Percentiles rank a stretch among this genome's conserved stretches.
These are phyloP conservation scores for Phlebiopsis flavidoalba DNA, from an alignment of 768 basidiomycete species.

Conservation along the genomic window DNA sequence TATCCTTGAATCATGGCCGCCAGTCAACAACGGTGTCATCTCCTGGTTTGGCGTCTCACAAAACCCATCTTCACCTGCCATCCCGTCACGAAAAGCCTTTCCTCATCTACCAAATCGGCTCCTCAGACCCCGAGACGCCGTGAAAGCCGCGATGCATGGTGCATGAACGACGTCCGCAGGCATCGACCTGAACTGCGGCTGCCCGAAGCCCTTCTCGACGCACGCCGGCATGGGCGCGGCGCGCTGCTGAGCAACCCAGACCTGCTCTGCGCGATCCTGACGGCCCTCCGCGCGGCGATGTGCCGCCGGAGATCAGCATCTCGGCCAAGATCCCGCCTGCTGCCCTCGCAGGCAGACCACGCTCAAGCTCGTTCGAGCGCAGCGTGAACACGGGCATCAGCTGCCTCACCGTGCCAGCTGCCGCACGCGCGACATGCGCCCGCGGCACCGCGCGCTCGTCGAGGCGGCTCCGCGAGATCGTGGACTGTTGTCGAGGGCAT, in stretches of 20 bases:
- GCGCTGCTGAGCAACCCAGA: slow-evolving; percentile 91
- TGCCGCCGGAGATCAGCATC: slow-evolving; percentile 45
- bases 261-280: slow-evolving; percentile 83
- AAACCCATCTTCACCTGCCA: slow-evolving; percentile 90
- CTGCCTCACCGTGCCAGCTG: slow-evolving; percentile 92
- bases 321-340: slow-evolving; percentile 73
- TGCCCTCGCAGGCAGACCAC: not conserved
- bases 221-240: slow-evolving; percentile 97
- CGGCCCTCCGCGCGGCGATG: slow-evolving; percentile 83
- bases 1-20: not conserved
- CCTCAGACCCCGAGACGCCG: slow-evolving; percentile 82
- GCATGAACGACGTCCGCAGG: slow-evolving; percentile 86
- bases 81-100: slow-evolving; percentile 91
- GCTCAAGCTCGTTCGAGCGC: slow-evolving; percentile 58
- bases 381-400: slow-evolving; percentile 86
- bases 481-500: slow-evolving; percentile 73
- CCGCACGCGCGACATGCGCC: slow-evolving; percentile 88
- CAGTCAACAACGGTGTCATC: slow-evolving; percentile 82
- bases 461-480: slow-evolving; percentile 79
- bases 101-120: slow-evolving; percentile 94
- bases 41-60: slow-evolving; percentile 79
- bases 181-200: slow-evolving; percentile 96
- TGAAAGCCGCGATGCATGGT: slow-evolving; percentile 87
- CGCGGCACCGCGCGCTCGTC: slow-evolving; percentile 71
- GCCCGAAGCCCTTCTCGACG: slow-evolving; percentile 94